Percentiles rank a stretch among this genome's conserved stretches.
phyloP scores from a whole-genome alignment of 768 basidiomycete genomes.

The Rossbeevera mucosa region DNA sequence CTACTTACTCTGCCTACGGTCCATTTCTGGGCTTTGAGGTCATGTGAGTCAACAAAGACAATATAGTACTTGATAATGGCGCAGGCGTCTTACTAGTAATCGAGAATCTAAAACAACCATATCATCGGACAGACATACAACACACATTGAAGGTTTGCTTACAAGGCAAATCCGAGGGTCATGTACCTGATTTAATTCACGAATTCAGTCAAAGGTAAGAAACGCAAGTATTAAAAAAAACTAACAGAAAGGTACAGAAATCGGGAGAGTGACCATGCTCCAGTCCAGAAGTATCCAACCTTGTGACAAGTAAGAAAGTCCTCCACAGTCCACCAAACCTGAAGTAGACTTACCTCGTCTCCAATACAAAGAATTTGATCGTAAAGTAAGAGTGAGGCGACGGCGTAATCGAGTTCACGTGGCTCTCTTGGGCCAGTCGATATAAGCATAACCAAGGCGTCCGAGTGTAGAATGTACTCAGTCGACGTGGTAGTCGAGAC shows the following conservation, averaged over 20 bases:
- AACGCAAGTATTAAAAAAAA: not conserved
- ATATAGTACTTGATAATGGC: not conserved
- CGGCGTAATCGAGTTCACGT: not conserved
- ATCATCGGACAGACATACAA: not conserved
- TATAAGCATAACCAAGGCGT: not conserved
- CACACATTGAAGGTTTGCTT: not conserved
- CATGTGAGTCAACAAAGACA: not conserved
- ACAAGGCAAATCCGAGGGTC: not conserved
- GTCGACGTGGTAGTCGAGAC: too few species aligned
- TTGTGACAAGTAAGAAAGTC: not conserved
- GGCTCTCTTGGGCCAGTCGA: not conserved
- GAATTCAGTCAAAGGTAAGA: not conserved
- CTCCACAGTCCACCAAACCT: too few species aligned
- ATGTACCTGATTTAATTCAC: not conserved
- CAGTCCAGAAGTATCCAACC: not conserved
- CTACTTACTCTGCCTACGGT: not conserved
- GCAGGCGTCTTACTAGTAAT: not conserved
- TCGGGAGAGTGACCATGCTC: not conserved
- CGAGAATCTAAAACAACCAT: not conserved
- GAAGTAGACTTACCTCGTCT: not conserved
- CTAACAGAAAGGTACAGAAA: not conserved
- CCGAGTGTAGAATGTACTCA: too few species aligned
- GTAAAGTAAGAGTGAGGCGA: not conserved
- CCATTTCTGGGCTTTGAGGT: not conserved
- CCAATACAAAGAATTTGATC: not conserved